A percentile compares a stretch with the other conserved stretches of the same genome.
These are phyloP conservation scores for Pontederia paniculata DNA, from an alignment of 176 grass and related monocot genomes.

Conservation along the genomic window DNA sequence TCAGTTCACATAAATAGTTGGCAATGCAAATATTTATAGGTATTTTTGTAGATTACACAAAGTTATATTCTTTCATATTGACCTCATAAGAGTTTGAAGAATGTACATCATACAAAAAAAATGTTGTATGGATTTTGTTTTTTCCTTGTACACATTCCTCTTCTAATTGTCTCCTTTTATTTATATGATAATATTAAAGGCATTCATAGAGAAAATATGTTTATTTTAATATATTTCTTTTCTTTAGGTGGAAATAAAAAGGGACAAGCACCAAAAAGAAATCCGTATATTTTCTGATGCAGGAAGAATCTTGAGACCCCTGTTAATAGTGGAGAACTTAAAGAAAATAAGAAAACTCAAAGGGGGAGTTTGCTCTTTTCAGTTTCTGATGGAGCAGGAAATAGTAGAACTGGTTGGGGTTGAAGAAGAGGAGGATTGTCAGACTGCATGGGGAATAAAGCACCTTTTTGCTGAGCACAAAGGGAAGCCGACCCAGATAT, in stretches of 20 bases:
- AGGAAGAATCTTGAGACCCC: conserved; percentile 76
- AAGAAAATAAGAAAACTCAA: conserved; percentile 69
- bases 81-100: no score
- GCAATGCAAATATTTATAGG: no score
- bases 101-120: no score
- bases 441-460: conserved; percentile 72
- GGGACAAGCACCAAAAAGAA: conserved; percentile 71
- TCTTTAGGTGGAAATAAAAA: conserved; percentile 89
- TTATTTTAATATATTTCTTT: conserved; percentile 1
- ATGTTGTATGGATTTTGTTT: no score
- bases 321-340: conserved; percentile 85
- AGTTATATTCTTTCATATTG: no score
- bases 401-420: conserved; percentile 85
- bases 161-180: neutral
- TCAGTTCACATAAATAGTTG: no score
- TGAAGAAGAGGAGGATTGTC: conserved; percentile 87
- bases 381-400: conserved; percentile 73
- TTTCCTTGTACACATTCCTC: no score
- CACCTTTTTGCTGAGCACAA: conserved; percentile 37
- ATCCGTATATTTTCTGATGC: conserved; percentile 83
- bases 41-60: no score
- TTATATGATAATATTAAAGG: neutral
- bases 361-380: conserved; percentile 43
- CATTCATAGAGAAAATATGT: conserved; percentile 8
- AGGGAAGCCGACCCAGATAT: conserved; percentile 29